Percentiles rank a stretch among this genome's conserved stretches.
Conservation (phyloP, 192 early-diverging fungal species). For the Coemansia sp. region DNA sequence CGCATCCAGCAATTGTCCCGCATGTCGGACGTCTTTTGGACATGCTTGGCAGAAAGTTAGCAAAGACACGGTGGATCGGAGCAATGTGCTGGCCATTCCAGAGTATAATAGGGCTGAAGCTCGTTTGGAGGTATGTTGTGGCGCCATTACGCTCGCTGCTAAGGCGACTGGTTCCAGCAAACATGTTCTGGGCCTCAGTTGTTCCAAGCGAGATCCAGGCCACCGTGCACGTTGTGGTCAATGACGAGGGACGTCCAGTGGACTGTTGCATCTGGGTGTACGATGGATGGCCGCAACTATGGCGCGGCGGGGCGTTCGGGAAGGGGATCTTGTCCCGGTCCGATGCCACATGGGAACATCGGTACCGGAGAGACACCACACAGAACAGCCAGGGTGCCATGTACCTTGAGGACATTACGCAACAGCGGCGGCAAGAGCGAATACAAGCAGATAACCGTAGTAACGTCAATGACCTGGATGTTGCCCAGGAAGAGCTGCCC, state of each 20-base stretch:
- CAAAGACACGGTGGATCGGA: background rate
- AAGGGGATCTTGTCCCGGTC: constrained; percentile 79
- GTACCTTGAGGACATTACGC: constrained; percentile 41
- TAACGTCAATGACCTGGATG: background rate
- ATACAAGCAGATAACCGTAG: constrained; percentile 7
- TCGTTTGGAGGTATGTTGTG: background rate
- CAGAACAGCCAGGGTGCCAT: background rate
- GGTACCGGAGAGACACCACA: constrained; percentile 16
- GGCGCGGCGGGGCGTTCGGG: constrained; percentile 70
- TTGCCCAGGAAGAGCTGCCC: constrained; percentile 5
- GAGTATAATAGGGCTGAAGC: background rate
- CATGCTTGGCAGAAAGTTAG: background rate
- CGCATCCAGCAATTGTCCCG: constrained; percentile 34
- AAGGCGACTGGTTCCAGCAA: constrained; percentile 6
- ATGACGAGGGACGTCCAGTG: background rate
- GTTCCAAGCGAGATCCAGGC: constrained; percentile 15
- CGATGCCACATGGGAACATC: constrained; percentile 70
- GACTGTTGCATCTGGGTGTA: constrained; percentile 38
- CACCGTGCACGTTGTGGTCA: constrained; percentile 10
- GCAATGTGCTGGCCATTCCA: background rate
- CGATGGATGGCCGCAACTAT: constrained; percentile 35
- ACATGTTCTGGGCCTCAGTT: constrained; percentile 31
- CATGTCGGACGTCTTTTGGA: constrained; percentile 29
- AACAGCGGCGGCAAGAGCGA: constrained; percentile 19
- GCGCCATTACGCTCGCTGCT: background rate